phyloP scores from a whole-genome alignment of 768 basidiomycete genomes.

The Ephemerocybe angulata region DNA sequence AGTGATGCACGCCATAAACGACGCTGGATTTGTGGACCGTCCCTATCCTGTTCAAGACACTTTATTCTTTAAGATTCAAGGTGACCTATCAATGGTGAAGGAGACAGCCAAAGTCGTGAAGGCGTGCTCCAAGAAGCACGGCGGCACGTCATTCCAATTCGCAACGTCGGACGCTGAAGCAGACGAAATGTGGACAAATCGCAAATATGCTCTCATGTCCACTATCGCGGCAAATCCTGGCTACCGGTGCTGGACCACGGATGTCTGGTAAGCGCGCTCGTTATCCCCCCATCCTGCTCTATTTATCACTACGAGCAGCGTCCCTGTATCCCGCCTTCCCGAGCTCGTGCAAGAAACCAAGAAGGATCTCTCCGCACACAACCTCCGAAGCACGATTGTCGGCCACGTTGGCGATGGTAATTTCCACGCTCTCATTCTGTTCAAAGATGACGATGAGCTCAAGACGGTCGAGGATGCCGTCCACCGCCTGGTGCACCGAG shows the following conservation, averaged over 20 bases:
- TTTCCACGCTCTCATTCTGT: constrained; percentile 54
- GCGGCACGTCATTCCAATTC: constrained; percentile 65
- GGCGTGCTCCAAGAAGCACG: constrained; percentile 62
- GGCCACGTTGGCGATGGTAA: constrained; percentile 80
- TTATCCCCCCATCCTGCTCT: background rate
- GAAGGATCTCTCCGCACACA: constrained; percentile 61
- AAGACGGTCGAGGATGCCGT: constrained; percentile 53
- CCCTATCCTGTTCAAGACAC: constrained; percentile 72
- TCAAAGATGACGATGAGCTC: constrained; percentile 57
- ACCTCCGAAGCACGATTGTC: constrained; percentile 64
- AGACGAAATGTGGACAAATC: constrained; percentile 74
- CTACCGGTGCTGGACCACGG: constrained; percentile 76
- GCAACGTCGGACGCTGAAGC: constrained; percentile 75
- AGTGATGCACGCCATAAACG: constrained; percentile 81
- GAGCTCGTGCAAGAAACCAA: constrained; percentile 76
- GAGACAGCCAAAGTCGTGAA: constrained; percentile 58
- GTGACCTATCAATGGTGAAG: constrained; percentile 55
- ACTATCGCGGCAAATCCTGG: constrained; percentile 64
- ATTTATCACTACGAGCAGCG: constrained; percentile 34
- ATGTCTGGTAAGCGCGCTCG: constrained; percentile 66
- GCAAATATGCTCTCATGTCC: constrained; percentile 80
- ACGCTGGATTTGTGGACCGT: constrained; percentile 53
- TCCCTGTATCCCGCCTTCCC: constrained; percentile 67
- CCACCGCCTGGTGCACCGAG: constrained; percentile 68
- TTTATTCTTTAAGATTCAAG: constrained; percentile 91